phyloP scores from a whole-genome alignment of 805 yeast genomes.

The Candida pseudoglaebosa region DNA sequence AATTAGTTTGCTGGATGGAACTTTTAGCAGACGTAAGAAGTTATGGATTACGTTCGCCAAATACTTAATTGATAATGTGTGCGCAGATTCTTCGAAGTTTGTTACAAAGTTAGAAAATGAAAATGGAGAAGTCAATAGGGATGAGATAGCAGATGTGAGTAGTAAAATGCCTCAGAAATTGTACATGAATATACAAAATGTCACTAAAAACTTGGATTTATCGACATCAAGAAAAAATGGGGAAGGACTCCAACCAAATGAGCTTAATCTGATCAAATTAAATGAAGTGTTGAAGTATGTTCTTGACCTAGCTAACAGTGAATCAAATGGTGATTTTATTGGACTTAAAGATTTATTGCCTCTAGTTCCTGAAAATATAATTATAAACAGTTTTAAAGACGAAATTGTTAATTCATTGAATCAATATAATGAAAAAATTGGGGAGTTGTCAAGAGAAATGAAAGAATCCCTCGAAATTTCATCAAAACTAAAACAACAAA shows the following conservation, averaged over 20 bases:
- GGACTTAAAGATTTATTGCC: slow-evolving; percentile 81
- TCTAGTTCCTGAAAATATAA: slow-evolving; percentile 76
- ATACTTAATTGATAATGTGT: slow-evolving; percentile 38
- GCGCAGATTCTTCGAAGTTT: slow-evolving; percentile 9
- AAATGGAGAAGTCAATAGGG: slow-evolving; percentile 2
- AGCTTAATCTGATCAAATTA: slow-evolving; percentile 12
- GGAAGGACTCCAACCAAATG: not conserved
- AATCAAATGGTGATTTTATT: slow-evolving; percentile 30
- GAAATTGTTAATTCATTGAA: slow-evolving; percentile 81
- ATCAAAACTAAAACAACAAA: slow-evolving; percentile 55
- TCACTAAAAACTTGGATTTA: slow-evolving; percentile 6
- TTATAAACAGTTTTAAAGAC: slow-evolving; percentile 77
- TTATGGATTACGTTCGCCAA: slow-evolving; percentile 70
- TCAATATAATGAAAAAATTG: slow-evolving; percentile 62
- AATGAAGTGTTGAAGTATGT: slow-evolving; percentile 29
- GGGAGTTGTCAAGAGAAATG: slow-evolving; percentile 69
- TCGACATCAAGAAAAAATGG: slow-evolving; percentile 1
- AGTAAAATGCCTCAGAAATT: not conserved
- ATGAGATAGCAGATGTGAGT: not conserved
- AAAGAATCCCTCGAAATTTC: slow-evolving; percentile 62
- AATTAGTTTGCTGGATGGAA: slow-evolving; percentile 32
- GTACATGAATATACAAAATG: not conserved
- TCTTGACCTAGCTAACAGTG: slow-evolving; percentile 24
- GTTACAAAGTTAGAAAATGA: not conserved
- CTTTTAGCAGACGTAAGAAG: slow-evolving; percentile 50